These are phyloP conservation scores for Tuber indicum DNA, from an alignment of 495 filamentous ascomycete species.

Conservation along the genomic window DNA sequence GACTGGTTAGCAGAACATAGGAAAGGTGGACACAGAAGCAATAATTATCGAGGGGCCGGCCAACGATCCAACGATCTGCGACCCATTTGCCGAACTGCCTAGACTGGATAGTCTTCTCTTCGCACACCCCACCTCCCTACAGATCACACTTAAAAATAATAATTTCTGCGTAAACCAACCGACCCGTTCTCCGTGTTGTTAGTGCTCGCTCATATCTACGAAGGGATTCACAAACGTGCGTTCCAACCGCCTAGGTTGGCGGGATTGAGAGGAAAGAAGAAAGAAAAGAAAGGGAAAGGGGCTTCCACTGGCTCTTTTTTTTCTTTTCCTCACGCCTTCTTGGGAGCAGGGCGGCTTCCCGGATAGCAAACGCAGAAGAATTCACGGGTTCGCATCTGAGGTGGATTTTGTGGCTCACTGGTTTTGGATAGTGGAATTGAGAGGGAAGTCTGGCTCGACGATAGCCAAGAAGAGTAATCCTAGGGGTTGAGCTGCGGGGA, in stretches of 20 bases:
- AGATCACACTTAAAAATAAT: slow-evolving; percentile 13
- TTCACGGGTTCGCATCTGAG: slow-evolving; percentile 9
- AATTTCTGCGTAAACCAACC: slow-evolving; percentile 27
- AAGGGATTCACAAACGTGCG: background rate
- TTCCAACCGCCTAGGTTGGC: background rate
- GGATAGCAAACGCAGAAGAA: slow-evolving; percentile 27
- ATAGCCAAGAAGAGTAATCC: slow-evolving; percentile 14
- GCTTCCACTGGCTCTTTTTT: slow-evolving; percentile 3
- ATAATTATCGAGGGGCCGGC: slow-evolving; percentile 24
- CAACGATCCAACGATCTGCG: slow-evolving; percentile 28
- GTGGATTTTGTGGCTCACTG: slow-evolving; percentile 6
- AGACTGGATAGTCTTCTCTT: slow-evolving; percentile 27
- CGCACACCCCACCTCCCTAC: slow-evolving; percentile 23
- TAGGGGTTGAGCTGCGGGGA: slow-evolving; percentile 21
- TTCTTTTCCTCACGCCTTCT: slow-evolving; percentile 6
- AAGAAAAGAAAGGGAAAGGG: background rate
- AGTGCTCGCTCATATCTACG: slow-evolving; percentile 10
- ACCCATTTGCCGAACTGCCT: slow-evolving; percentile 29
- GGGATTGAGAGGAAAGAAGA: background rate
- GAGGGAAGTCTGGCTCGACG: slow-evolving; percentile 16
- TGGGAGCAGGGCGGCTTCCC: slow-evolving; percentile 23
- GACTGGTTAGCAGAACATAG: slow-evolving; percentile 1
- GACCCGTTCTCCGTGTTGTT: slow-evolving; percentile 28
- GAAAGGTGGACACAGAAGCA: slow-evolving; percentile 2
- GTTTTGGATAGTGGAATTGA: slow-evolving; percentile 19